Conservation (phyloP, 2,329 filamentous ascomycete genomes). For the Sporothrix euskadiensis region DNA sequence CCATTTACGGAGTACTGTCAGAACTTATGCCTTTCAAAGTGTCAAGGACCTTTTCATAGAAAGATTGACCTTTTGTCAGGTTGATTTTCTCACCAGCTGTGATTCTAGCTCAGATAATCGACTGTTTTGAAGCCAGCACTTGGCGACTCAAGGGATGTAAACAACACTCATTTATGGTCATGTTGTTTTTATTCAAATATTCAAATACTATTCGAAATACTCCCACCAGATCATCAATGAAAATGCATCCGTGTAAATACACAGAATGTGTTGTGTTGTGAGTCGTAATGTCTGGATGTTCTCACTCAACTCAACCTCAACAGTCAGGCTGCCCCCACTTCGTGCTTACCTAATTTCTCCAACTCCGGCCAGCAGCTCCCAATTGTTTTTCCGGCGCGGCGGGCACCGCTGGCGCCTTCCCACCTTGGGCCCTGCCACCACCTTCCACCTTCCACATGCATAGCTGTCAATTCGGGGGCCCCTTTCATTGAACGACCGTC, state of each 20-base stretch:
- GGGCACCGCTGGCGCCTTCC: conserved; percentile 15
- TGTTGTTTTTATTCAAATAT: not conserved
- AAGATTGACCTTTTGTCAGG: not conserved
- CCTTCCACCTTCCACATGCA: conserved; percentile 20
- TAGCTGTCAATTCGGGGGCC: conserved; percentile 26
- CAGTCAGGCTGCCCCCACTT: not conserved
- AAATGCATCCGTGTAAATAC: not conserved
- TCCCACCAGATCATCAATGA: not conserved
- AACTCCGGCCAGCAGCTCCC: conserved; percentile 3
- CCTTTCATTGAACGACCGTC: conserved; percentile 15
- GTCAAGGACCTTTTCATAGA: too few species aligned
- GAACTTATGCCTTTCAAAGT: not conserved
- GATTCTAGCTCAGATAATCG: not conserved
- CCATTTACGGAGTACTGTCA: not conserved
- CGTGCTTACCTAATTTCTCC: conserved; percentile 6
- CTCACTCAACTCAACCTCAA: not conserved
- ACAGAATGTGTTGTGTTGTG: not conserved
- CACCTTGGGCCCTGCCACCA: not conserved
- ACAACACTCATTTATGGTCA: not conserved
- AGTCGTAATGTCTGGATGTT: not conserved
- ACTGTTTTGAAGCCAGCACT: not conserved
- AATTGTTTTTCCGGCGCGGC: conserved; percentile 30
- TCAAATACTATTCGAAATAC: not conserved
- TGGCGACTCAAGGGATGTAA: not conserved
- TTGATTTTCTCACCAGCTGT: not conserved